Evolutionary conservation across 257 asterid genomes (phyloP).

Genomic region (Oldenlandia corymbosa): DNA sequence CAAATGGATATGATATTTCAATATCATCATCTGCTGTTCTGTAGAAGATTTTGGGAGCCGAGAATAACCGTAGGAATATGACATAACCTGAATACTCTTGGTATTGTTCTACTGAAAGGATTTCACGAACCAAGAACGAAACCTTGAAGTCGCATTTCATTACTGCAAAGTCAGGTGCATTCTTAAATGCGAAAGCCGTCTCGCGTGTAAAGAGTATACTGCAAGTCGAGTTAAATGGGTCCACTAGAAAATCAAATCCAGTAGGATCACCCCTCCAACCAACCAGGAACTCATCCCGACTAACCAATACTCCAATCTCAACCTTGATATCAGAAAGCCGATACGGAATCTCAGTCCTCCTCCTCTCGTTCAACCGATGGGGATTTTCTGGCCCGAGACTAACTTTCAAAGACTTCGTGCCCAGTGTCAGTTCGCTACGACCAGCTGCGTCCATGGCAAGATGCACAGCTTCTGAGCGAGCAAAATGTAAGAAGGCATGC

Average conservation of each 20-base stretch:
- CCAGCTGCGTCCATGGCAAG: conserved; percentile 56
- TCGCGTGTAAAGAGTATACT: conserved; percentile 56
- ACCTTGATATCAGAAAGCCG: conserved; percentile 45
- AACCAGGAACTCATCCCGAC: conserved; percentile 56
- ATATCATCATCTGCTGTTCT: conserved; percentile 92
- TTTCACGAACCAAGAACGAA: conserved; percentile 63
- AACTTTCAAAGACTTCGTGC: conserved; percentile 41
- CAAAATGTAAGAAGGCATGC: conserved; percentile 88
- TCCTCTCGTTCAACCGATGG: conserved; percentile 47
- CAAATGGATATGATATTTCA: conserved; percentile 60
- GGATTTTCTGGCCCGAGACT: conserved; percentile 80
- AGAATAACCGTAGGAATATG: conserved; percentile 56
- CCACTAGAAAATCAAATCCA: conserved; percentile 70
- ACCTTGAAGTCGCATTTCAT: conserved; percentile 69
- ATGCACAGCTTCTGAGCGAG: conserved; percentile 41
- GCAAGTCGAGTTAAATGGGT: conserved; percentile 71
- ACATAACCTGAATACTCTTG: conserved; percentile 30
- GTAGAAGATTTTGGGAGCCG: conserved; percentile 64
- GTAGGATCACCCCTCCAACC: conserved; percentile 64
- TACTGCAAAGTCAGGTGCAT: conserved; percentile 32
- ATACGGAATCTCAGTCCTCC: conserved; percentile 53
- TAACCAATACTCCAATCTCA: conserved; percentile 58
- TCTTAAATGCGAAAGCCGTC: conserved; percentile 52
- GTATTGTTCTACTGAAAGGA: conserved; percentile 44
- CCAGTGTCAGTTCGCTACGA: conserved; percentile 43